Evolutionary conservation across 495 filamentous ascomycete species (phyloP).

Genomic region (Hypoxylon subgilvum): DNA sequence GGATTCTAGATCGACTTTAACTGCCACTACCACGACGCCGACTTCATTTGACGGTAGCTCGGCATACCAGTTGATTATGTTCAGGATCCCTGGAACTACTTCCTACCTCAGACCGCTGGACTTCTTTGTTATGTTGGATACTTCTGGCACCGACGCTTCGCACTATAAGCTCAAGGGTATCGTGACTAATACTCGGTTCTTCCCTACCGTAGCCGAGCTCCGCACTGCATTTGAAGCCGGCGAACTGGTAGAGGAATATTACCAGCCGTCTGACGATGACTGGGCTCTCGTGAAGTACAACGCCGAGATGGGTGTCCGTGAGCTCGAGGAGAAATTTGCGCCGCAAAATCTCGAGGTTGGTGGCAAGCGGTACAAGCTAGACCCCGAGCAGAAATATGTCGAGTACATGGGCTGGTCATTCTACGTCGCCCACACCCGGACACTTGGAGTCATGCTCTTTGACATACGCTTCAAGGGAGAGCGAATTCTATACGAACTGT

Average conservation of each 20-base stretch:
- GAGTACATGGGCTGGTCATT: slow-evolving; percentile 63
- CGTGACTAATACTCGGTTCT: slow-evolving; percentile 46
- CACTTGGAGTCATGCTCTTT: slow-evolving; percentile 54
- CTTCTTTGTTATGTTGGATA: slow-evolving; percentile 48
- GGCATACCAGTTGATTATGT: slow-evolving; percentile 43
- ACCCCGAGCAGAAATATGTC: slow-evolving; percentile 57
- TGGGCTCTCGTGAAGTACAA: slow-evolving; percentile 47
- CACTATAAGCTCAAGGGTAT: slow-evolving; percentile 45
- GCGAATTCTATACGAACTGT: slow-evolving; percentile 61
- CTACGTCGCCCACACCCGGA: slow-evolving; percentile 54
- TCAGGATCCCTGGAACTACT: slow-evolving; percentile 43
- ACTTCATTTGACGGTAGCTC: slow-evolving; percentile 43
- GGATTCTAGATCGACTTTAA: slow-evolving; percentile 41
- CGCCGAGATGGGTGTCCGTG: slow-evolving; percentile 44
- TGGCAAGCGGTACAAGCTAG: slow-evolving; percentile 52
- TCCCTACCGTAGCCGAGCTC: slow-evolving; percentile 42
- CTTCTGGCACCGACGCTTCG: slow-evolving; percentile 46
- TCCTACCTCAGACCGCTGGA: slow-evolving; percentile 45
- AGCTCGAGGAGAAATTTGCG: slow-evolving; percentile 49
- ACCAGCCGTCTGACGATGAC: slow-evolving; percentile 37
- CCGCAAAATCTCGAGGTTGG: slow-evolving; percentile 47
- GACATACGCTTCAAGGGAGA: slow-evolving; percentile 63
- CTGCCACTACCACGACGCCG: slow-evolving; percentile 36
- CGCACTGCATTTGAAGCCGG: slow-evolving; percentile 47
- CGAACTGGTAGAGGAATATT: slow-evolving; percentile 40